Percentiles rank a stretch among this genome's conserved stretches.
These are phyloP conservation scores for Cystobasidium ongulense DNA, from an alignment of 768 basidiomycete genomes.

Conservation along the genomic window DNA sequence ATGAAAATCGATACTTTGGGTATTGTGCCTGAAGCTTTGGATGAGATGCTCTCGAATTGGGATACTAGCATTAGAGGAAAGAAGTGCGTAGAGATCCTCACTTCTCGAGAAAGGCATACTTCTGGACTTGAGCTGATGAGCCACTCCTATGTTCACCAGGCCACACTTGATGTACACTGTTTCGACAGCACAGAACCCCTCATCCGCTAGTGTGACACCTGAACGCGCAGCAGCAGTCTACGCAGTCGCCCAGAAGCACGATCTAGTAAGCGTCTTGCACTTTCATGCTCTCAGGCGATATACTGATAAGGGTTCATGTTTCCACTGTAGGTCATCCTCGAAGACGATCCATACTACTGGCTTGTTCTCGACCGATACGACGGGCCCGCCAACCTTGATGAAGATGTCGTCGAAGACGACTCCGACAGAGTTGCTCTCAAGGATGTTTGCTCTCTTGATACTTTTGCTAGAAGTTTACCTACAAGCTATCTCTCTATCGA, in stretches of 20 bases:
- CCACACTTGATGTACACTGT: conserved; percentile 62
- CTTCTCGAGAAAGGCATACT: neutral
- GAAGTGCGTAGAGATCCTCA: conserved; percentile 41
- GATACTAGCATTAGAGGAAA: conserved; percentile 51
- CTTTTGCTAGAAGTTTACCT: conserved; percentile 23
- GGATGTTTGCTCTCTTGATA: conserved; percentile 19
- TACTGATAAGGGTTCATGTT: neutral
- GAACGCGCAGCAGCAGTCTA: conserved; percentile 70
- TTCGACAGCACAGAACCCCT: conserved; percentile 68
- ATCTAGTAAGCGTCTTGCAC: conserved; percentile 48
- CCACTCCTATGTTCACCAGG: neutral
- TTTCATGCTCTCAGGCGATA: conserved; percentile 44
- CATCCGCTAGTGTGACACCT: conserved; percentile 50
- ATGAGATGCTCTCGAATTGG: conserved; percentile 60
- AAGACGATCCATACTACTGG: conserved; percentile 32
- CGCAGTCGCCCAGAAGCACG: conserved; percentile 68
- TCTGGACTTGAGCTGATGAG: neutral
- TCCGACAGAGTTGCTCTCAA: neutral
- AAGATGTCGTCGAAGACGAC: neutral
- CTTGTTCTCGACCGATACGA: conserved; percentile 9
- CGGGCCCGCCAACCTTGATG: conserved; percentile 18
- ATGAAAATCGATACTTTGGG: conserved; percentile 55
- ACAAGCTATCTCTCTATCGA: conserved; percentile 53
- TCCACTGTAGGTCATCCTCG: conserved; percentile 9
- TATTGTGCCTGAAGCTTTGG: conserved; percentile 57